Base-by-base conservation (phyloP, 2,329 filamentous ascomycete genomes). In the Incumbomyces delicatus region DNA sequence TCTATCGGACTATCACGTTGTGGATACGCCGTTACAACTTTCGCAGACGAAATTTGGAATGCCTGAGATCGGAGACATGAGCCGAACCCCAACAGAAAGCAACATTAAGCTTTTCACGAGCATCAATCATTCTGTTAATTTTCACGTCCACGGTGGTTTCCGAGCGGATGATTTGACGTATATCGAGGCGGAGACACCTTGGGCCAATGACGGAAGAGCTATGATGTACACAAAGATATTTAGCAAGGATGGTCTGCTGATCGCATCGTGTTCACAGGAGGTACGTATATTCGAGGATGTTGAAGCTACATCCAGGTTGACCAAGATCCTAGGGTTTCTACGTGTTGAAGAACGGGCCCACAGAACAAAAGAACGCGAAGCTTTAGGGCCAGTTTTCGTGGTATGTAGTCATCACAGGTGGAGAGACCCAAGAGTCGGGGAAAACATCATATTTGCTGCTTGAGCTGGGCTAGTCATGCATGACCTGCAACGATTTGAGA, bases 51-150 rank as follows among this genome's bases (percentile, higher is more conserved):
- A 43, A 0, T 41, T 49, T 17, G 54, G 54, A 2, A 29, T 51
- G 18, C 47, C 38, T 22, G 31, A 33, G 3, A 53, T 55, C 29
- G 50, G 49, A n/a, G 53, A 57, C 33, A 30, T 40, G 6, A 44
- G 41, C 10, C 47, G 45, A 14, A 52, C 49, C 11, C 47, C 20
- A 2, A 44, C 30, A 3, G 35, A 48, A 10, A 20, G 39, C 10
- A 41, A 38, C 1, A 39, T 53, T 41, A 57, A 55, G 33, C 49
- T 57, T 47, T 49, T 50, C 50, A 57, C 54, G 6, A 54, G 49
- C 46, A 46, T 57, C n/a, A 57, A 57, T 34, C 54, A 57, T 30
- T 46, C 48, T 1, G 49, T 57, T n/a, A 51, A 55, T 39, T 55
- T 57, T 20, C 53, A 57, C 17, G 38, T 41, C 3, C 51, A 57